Base-by-base conservation (phyloP, 306 rosid genomes). In the Carpinus fangiana region DNA sequence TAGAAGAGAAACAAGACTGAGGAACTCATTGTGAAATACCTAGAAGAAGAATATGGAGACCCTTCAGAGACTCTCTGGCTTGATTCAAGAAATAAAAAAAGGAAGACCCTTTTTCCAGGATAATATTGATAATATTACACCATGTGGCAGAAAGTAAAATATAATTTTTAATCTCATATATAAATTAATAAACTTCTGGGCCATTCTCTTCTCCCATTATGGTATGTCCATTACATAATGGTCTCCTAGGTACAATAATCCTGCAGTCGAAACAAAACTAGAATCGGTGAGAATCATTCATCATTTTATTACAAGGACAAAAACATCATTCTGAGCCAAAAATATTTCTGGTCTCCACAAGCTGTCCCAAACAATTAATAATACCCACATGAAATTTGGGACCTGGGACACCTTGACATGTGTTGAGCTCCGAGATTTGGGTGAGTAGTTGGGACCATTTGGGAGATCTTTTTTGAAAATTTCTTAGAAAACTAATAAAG, bases 231-330 rank as follows among this genome's bases (percentile, higher is more conserved):
- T 48, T 54, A 48, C 8, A 45, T 50, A 60, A 70, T 70, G 83
- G 43, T 41, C 45, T 41, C 7, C 7, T 0, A 41, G 8, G 14
- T 18, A 38, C 76, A 57, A 67, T 70, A 67, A 67, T 72, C 74
- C 78, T n/a, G 67, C 18, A 61, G 36, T 73, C 73, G 79, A 64
- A 81, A 85, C 81, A 77, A 73, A 8, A 72, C 76, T 73, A 77
- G 53, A 81, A 81, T 83, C 73, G 70, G 78, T 55, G 77, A 52
- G 46, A 66, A 77, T 62, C 71, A 82, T 76, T 65, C 48, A 72
- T 23, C 76, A 67, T 83, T 60, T 21, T 46, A 23, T 48, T n/a
- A 52, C 41, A 67, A 81, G 66, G 81, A 78, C 81, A 73, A 56
- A 62, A 38, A 67, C 73, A 34, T 68, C 52, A 45, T 43, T 73